Evolutionary conservation across 2,329 filamentous ascomycete genomes (phyloP).

Genomic region (Rachicladosporium sp.): DNA sequence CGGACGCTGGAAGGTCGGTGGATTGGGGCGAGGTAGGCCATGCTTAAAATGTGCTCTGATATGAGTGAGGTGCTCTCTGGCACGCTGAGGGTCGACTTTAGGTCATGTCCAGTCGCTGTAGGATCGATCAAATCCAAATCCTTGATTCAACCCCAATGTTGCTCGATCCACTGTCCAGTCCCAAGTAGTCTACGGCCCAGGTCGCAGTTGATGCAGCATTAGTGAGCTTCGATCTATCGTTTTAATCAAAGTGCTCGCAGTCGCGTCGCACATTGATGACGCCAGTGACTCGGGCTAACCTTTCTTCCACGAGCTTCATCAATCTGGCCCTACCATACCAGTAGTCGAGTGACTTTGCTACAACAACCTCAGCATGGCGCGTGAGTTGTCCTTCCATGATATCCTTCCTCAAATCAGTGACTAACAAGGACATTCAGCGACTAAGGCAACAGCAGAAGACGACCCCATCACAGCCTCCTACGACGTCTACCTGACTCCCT

Average conservation of each 20-base stretch:
- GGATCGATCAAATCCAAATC: constrained; percentile 1
- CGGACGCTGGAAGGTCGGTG: constrained; percentile 84
- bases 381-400: constrained; percentile 12
- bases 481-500: constrained; percentile 74
- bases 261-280: no score
- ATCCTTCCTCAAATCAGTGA: no score
- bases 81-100: neutral
- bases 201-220: no score
- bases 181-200: no score
- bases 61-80: constrained; percentile 1
- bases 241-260: no score
- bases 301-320: no score
- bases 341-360: no score
- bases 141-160: no score
- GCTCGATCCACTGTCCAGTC: no score
- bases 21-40: constrained; percentile 93
- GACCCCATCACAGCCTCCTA: constrained; percentile 48
- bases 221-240: no score
- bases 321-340: no score
- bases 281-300: no score
- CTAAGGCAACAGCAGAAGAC: constrained; percentile 18
- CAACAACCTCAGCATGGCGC: constrained; percentile 12
- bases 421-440: neutral
- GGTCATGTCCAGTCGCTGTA: constrained; percentile 4
- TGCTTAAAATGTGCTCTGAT: constrained; percentile 27